phyloP scores from a whole-genome alignment of 257 asterid genomes.

The Capsicum chinense region DNA sequence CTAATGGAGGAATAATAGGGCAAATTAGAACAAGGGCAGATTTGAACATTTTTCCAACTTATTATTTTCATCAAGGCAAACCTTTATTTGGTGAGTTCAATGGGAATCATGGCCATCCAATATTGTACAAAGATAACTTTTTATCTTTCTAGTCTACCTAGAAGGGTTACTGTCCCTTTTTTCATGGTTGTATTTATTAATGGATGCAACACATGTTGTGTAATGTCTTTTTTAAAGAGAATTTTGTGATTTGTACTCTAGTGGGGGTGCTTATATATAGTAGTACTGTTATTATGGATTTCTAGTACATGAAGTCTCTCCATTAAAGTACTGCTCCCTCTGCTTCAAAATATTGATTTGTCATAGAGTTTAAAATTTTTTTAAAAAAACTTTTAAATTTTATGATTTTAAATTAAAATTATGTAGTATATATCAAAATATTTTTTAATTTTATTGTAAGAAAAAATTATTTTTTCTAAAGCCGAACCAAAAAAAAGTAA shows the following conservation, averaged over 20 bases:
- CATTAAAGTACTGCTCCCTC: not conserved
- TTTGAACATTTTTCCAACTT: not conserved
- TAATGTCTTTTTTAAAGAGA: slow-evolving; percentile 23
- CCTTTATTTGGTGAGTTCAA: slow-evolving; percentile 14
- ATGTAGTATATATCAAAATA: no score
- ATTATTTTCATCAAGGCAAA: not conserved
- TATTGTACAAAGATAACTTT: slow-evolving; percentile 31
- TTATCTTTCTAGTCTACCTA: slow-evolving; percentile 34
- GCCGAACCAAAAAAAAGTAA: not conserved
- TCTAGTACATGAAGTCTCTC: not conserved
- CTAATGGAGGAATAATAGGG: not conserved
- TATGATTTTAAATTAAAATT: no score
- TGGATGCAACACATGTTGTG: slow-evolving; percentile 62
- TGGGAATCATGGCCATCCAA: slow-evolving; percentile 28
- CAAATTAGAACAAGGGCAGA: not conserved
- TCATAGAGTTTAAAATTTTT: no score
- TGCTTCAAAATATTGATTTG: no score
- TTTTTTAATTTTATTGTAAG: no score
- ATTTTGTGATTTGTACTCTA: slow-evolving; percentile 25
- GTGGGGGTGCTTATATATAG: not conserved
- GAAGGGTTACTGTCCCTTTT: slow-evolving; percentile 41
- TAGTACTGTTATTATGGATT: not conserved
- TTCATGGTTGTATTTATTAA: slow-evolving; percentile 58
- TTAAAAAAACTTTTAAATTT: no score
- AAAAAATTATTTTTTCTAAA: not conserved